Base-by-base conservation (phyloP, 1,284 basidiomycete genomes). In the Apiotrichum mycotoxinovorans region DNA sequence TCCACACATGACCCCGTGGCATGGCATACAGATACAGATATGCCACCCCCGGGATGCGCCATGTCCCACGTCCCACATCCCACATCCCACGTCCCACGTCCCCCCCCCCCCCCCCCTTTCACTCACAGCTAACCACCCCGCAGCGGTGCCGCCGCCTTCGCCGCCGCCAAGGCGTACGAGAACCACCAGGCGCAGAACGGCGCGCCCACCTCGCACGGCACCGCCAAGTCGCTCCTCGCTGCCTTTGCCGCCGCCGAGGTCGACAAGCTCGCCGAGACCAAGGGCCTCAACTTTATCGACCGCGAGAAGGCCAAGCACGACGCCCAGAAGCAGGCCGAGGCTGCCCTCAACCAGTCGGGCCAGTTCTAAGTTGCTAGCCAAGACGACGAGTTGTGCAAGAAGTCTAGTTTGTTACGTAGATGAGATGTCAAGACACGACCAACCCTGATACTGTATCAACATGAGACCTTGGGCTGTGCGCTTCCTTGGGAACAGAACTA, bases 211-310 rank as follows among this genome's bases (percentile, higher is more conserved):
- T 66, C 56, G 62, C 54, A 61, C 51, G 38, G 15, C 26, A 40
- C n/a, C n/a, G 49, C 49, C 37, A 51, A 51, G 49, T 7, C 4
- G 3, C 34, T 49, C 35, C 22, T 49, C 35, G 76, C 76, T 12
- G 76, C 73, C 12, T 70, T 77, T 49, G 75, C 74, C 15, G 71
- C 61, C 10, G 75, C 73, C 42, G 72, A 76, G 62, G 71, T 71
- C 38, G 76, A 77, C 68, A 69, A 68, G 67, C 67, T 77, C 46
- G 65, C 74, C 66, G 75, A 75, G 65, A 76, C 73, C 57, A 71
- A 73, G 58, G 75, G 72, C 50, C 68, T 75, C 50, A 64, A 73
- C 66, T 57, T 51, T 7, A 64, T 64, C 52, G 73, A 75, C 65
- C 63, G 64, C 46, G 70, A 74, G 58, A 63, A 71, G 60, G 73